These are phyloP conservation scores for Phylloporus rhodoxanthus DNA, from an alignment of 768 basidiomycete species.

Conservation along the genomic window DNA sequence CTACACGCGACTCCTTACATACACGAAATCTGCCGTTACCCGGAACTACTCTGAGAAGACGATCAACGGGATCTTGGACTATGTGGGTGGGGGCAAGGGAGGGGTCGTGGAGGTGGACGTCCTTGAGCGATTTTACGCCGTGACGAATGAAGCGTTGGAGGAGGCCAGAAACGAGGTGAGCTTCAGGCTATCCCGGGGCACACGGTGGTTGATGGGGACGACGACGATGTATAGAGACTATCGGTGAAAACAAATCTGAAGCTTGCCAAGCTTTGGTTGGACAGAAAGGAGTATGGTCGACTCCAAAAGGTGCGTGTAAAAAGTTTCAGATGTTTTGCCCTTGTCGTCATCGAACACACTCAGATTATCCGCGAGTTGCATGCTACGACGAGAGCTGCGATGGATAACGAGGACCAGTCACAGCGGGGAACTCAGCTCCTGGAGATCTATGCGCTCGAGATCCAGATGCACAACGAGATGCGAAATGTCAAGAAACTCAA, in stretches of 20 bases:
- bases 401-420: constrained; percentile 75
- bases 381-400: constrained; percentile 50
- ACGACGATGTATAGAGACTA: constrained; percentile 52
- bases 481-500: constrained; percentile 95
- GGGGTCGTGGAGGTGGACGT: constrained; percentile 77
- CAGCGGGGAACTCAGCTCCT: constrained; percentile 91
- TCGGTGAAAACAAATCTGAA: constrained; percentile 96
- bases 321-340: background rate
- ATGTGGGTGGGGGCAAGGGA: constrained; percentile 87
- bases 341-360: background rate
- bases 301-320: constrained; percentile 59
- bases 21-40: constrained; percentile 94
- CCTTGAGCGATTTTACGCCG: constrained; percentile 93
- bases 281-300: constrained; percentile 84
- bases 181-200: background rate
- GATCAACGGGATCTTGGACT: constrained; percentile 97
- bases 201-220: background rate
- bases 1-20: constrained; percentile 81
- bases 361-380: constrained; percentile 79
- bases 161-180: constrained; percentile 95
- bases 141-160: constrained; percentile 79
- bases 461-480: constrained; percentile 98
- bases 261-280: constrained; percentile 94
- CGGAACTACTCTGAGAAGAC: constrained; percentile 97
- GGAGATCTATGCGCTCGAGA: constrained; percentile 97